Conservation (phyloP, 441 rosid genomes). For the Gossypium gossypioides region DNA sequence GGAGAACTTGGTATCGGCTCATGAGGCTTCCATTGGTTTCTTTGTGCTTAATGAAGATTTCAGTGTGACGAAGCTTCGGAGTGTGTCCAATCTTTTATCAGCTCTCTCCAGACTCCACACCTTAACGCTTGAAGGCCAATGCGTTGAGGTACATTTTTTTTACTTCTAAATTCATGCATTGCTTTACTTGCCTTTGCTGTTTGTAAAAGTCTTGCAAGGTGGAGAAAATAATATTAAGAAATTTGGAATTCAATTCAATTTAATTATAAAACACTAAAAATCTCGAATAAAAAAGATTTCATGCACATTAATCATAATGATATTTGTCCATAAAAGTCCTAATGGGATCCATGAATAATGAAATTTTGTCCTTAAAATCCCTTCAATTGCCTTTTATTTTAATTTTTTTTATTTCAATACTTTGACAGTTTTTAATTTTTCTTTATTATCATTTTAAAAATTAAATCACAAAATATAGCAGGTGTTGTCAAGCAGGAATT, state of each 20-base stretch:
- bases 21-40: slow-evolving; percentile 46
- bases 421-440: too few species aligned
- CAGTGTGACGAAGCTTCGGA: slow-evolving; percentile 27
- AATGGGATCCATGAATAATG: too few species aligned
- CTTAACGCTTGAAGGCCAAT: slow-evolving; percentile 46
- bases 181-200: background rate
- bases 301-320: background rate
- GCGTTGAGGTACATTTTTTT: slow-evolving; percentile 47
- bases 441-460: too few species aligned
- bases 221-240: too few species aligned
- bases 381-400: too few species aligned
- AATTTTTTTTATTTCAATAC: too few species aligned
- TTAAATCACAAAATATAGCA: slow-evolving; percentile 17
- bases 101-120: slow-evolving; percentile 34
- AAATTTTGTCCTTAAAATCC: too few species aligned
- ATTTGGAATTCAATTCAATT: too few species aligned
- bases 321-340: too few species aligned
- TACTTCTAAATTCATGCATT: background rate
- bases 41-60: slow-evolving; percentile 27
- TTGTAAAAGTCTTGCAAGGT: too few species aligned
- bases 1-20: slow-evolving; percentile 32
- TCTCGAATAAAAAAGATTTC: background rate
- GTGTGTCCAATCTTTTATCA: slow-evolving; percentile 41
- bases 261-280: too few species aligned
- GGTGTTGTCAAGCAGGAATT: slow-evolving; percentile 44